phyloP scores from a whole-genome alignment of 805 yeast genomes.

The Starmera amethionina region DNA sequence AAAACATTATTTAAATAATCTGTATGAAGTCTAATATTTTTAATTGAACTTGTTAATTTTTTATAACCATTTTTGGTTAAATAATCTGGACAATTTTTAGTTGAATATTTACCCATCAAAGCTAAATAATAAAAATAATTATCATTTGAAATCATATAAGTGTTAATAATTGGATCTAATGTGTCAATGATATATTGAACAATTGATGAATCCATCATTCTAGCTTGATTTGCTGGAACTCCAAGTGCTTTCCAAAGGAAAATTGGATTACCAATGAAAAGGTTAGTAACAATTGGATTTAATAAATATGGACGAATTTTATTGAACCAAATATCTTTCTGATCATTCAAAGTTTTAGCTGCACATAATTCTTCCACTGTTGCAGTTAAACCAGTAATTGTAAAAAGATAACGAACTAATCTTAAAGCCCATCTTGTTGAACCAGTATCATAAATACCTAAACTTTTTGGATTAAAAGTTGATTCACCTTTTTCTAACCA shows the following conservation, averaged over 20 bases:
- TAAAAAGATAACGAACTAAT: constrained; percentile 52
- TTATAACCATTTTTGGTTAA: constrained; percentile 49
- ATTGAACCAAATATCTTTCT: constrained; percentile 51
- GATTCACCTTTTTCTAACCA: constrained; percentile 59
- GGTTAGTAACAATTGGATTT: constrained; percentile 56
- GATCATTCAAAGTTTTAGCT: constrained; percentile 51
- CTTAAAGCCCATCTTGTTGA: constrained; percentile 82
- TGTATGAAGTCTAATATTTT: constrained; percentile 68
- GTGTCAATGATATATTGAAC: constrained; percentile 68
- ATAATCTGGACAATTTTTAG: constrained; percentile 67
- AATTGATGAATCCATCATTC: constrained; percentile 67
- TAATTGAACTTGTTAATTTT: constrained; percentile 38
- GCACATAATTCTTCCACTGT: constrained; percentile 47
- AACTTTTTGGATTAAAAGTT: constrained; percentile 44
- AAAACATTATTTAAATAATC: constrained; percentile 72
- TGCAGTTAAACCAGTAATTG: constrained; percentile 38
- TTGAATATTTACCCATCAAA: constrained; percentile 49
- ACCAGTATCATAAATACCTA: constrained; percentile 72
- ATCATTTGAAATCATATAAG: constrained; percentile 56
- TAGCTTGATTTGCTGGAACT: constrained; percentile 80
- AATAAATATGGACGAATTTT: constrained; percentile 60
- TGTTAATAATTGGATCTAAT: constrained; percentile 60
- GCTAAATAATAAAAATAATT: constrained; percentile 73
- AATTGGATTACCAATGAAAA: constrained; percentile 73
- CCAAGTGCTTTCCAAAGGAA: constrained; percentile 85